A percentile compares a stretch with the other conserved stretches of the same genome.
These are phyloP conservation scores for Vitis vinifera DNA, from an alignment of 164 flowering plant species.

Conservation along the genomic window DNA sequence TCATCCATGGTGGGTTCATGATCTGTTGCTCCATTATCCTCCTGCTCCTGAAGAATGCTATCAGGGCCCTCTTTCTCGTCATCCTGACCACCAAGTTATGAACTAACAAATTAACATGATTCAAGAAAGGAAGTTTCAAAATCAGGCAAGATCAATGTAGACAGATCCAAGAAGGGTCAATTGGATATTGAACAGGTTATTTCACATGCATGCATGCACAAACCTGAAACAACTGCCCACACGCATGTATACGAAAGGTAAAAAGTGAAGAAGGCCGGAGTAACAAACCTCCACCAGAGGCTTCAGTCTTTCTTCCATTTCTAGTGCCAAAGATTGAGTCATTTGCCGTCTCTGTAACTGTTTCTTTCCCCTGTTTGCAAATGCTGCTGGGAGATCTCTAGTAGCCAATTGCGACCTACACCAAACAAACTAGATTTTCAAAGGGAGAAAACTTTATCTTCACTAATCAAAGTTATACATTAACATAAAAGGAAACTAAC, in stretches of 20 bases:
- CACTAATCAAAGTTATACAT: too few relatives aligned
- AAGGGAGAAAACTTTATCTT: background rate
- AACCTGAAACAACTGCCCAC: background rate
- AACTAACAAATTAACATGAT: background rate
- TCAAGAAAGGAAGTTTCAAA: background rate
- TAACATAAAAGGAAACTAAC: conserved; percentile 34
- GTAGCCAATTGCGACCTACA: conserved; percentile 64
- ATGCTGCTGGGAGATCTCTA: conserved; percentile 58
- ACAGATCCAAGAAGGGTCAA: background rate
- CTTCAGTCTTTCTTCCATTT: conserved; percentile 42
- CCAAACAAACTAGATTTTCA: background rate
- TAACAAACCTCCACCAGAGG: conserved; percentile 38
- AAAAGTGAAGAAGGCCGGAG: background rate
- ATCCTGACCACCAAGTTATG: conserved; percentile 32
- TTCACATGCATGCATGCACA: background rate
- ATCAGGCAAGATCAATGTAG: conserved; percentile 8
- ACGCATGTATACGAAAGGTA: background rate
- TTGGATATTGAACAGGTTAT: too few relatives aligned
- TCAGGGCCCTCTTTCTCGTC: conserved; percentile 28
- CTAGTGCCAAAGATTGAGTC: conserved; percentile 45
- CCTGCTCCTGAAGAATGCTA: conserved; percentile 21
- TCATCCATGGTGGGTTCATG: conserved; percentile 16
- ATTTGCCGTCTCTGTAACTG: conserved; percentile 33
- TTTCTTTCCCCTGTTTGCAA: conserved; percentile 44
- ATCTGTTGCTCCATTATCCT: conserved; percentile 15